Conservation (phyloP, 2,329 filamentous ascomycete genomes). For the Shiraia sp. region DNA sequence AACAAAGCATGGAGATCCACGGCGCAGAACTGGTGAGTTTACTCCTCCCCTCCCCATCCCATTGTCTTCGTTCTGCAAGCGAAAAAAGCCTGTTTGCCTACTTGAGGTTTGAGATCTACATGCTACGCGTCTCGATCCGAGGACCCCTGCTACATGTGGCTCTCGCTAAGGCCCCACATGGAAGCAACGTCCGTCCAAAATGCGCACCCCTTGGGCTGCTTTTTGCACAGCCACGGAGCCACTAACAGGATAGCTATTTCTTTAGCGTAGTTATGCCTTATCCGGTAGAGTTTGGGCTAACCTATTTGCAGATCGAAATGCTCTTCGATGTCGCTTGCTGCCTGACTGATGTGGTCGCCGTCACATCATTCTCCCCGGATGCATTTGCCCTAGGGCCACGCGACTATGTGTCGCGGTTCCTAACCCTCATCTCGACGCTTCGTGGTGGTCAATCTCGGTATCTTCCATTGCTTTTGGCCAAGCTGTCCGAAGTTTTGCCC, state of each 20-base stretch:
- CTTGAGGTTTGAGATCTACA: constrained; percentile 17
- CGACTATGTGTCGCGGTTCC: constrained; percentile 71
- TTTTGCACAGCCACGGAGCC: constrained; percentile 8
- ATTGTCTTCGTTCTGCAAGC: constrained; percentile 12
- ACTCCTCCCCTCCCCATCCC: constrained; percentile 12
- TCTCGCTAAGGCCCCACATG: too few species aligned
- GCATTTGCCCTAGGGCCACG: constrained; percentile 63
- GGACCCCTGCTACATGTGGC: constrained; percentile 27
- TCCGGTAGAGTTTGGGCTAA: constrained; percentile 25
- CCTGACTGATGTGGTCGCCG: constrained; percentile 72
- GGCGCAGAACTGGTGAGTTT: constrained; percentile 70
- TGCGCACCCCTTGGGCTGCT: too few species aligned
- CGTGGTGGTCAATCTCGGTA: constrained; percentile 78
- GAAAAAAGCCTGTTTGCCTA: too few species aligned
- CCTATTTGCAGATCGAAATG: constrained; percentile 68
- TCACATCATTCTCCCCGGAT: constrained; percentile 58
- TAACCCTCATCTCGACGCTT: constrained; percentile 69
- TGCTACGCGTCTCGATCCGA: constrained; percentile 18
- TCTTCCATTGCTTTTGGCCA: constrained; percentile 74
- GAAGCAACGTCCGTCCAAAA: too few species aligned
- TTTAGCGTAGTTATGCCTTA: too few species aligned
- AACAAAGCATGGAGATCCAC: constrained; percentile 73
- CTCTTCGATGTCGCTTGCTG: constrained; percentile 76
- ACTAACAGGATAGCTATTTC: too few species aligned
- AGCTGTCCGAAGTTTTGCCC: constrained; percentile 73